Evolutionary conservation across 257 asterid genomes (phyloP), one percentile per base, ranked within the genome.

Genomic region (Craterostigma plantagineum): DNA sequence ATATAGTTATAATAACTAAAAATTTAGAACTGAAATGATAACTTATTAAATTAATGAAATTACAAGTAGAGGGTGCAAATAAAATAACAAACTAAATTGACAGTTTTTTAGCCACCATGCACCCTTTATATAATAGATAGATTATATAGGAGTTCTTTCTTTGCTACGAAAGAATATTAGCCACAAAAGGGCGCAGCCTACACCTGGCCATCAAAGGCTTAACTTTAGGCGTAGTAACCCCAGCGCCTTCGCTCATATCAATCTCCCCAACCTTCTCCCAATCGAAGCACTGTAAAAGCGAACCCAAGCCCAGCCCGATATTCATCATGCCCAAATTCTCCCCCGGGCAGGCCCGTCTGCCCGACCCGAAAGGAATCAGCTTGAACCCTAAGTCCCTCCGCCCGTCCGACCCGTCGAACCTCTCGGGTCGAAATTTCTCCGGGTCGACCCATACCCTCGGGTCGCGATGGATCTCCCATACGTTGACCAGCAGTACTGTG

Each of bases 401-500:
- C 39, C 66, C 68, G n/a, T 79, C 90, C 0, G 45, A 0, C 0
- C 73, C 74, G 53, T 65, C 72, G 15, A 81, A 87, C 16, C 93
- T 70, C n/a, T 87, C 94, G 15, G 97, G 97, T 44, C 64, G 60
- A 42, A 87, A 87, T 33, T 46, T 45, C 54, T 64, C 65, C 4
- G 95, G 90, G 11, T 82, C 85, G 16, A 69, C 52, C 95, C 93
- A 79, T 18, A 58, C 11, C 3, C 56, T 58, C 0, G 85, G 83
- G 55, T 59, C 71, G 18, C 72, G 74, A 1, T 87, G 97, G 8
- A 87, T 78, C 3, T 75, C 81, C 81, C 91, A 82, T 3, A 65
- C 4, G 17, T 79, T 79, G 0, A 87, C 76, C 40, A 87, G 14
- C 8, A 87, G 27, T 39, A 82, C 62, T 7, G 97, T 76, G 17